Percentiles rank a stretch among this genome's conserved stretches.
These are phyloP conservation scores for Globisporangium ultimum DNA, from an alignment of 352 stramenopile genomes.

Conservation along the genomic window DNA sequence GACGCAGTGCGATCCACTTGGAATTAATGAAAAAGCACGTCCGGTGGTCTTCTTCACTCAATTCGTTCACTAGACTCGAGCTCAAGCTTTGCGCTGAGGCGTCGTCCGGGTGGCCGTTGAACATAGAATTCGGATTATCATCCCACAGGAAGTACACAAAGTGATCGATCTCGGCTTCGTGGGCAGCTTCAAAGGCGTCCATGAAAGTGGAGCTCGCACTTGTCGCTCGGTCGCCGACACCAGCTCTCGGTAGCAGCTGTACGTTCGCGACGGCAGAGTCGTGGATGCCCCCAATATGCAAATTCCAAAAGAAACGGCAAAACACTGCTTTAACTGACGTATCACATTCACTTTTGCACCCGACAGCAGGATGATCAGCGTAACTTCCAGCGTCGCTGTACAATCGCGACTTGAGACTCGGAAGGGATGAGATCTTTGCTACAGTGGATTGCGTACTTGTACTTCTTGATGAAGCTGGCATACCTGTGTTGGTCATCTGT, in stretches of 20 bases:
- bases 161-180: slow-evolving; percentile 41
- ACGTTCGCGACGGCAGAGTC: not conserved
- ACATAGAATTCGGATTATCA: slow-evolving; percentile 14
- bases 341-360: not conserved
- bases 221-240: slow-evolving; percentile 15
- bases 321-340: slow-evolving; percentile 2
- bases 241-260: slow-evolving; percentile 6
- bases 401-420: not conserved
- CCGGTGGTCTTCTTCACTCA: slow-evolving; percentile 33
- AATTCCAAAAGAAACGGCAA: slow-evolving; percentile 54
- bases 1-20: not conserved
- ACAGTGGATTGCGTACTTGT: not conserved
- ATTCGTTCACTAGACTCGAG: slow-evolving; percentile 15
- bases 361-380: not conserved
- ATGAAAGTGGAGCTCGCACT: slow-evolving; percentile 23
- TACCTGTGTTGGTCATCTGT: not conserved
- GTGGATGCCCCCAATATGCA: slow-evolving; percentile 28
- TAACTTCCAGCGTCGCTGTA: not conserved
- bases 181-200: slow-evolving; percentile 28
- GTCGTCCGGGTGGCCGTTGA: not conserved
- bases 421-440: not conserved
- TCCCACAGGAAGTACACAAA: slow-evolving; percentile 51
- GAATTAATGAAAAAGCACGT: slow-evolving; percentile 31
- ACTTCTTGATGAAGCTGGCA: not conserved
- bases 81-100: not conserved